Evolutionary conservation across 192 early-diverging fungal species (phyloP).

Genomic region (Coemansia asiatica): DNA sequence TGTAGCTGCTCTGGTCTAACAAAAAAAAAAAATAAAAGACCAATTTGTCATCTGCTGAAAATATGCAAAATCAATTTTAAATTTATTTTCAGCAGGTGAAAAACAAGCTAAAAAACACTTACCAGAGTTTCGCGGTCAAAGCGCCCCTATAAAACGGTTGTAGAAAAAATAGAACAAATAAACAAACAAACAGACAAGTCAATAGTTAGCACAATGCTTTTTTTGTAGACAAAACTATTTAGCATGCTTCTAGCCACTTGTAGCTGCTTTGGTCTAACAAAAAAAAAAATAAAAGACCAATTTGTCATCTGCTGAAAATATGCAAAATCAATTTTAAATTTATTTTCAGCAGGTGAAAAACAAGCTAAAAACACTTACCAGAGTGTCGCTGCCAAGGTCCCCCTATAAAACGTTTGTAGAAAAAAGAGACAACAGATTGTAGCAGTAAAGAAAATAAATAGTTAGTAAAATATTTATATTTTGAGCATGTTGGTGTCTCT

Average conservation of each 20-base stretch:
- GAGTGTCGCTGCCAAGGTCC: conserved; percentile 44
- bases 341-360: not conserved
- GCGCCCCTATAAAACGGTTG: conserved; percentile 23
- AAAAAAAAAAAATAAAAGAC: not conserved
- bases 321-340: not conserved
- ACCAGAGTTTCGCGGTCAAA: conserved; percentile 53
- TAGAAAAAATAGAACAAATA: not conserved
- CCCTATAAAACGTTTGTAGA: conserved; percentile 19
- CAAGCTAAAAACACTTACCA: conserved; percentile 36
- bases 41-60: not conserved
- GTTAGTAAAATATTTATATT: not conserved
- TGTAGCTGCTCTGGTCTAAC: not conserved
- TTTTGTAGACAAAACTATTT: not conserved
- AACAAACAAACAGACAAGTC: not conserved
- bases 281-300: not conserved
- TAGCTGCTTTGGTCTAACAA: not conserved
- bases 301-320: not conserved
- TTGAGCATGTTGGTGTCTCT: no score
- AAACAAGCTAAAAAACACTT: conserved; percentile 15
- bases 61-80: not conserved
- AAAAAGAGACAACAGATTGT: not conserved
- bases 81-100: not conserved
- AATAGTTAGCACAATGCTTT: not conserved
- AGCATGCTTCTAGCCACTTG: not conserved
- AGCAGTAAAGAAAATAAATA: not conserved